Percentiles rank a stretch among this genome's conserved stretches.
These are phyloP conservation scores for Spiromastix sp. DNA, from an alignment of 2,329 filamentous ascomycete genomes.

Conservation along the genomic window DNA sequence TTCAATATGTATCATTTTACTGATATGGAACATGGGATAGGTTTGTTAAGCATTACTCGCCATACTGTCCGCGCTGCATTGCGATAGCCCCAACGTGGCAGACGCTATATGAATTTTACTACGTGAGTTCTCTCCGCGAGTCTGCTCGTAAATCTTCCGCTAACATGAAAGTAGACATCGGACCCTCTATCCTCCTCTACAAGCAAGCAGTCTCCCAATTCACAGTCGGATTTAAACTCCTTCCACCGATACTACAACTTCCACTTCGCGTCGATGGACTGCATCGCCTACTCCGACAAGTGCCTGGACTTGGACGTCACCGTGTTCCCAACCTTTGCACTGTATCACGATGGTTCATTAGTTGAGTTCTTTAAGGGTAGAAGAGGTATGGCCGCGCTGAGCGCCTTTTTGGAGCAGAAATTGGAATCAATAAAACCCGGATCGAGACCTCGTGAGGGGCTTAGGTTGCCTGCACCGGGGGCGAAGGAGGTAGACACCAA, in stretches of 20 bases:
- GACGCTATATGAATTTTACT: slow-evolving; percentile 90
- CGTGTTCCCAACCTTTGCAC: slow-evolving; percentile 64
- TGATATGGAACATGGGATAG: slow-evolving; percentile 20
- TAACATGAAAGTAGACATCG: slow-evolving; percentile 68
- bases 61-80: slow-evolving; percentile 58
- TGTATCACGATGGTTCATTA: slow-evolving; percentile 70
- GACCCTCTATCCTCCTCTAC: slow-evolving; percentile 51
- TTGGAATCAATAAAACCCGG: slow-evolving; percentile 73
- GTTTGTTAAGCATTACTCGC: slow-evolving; percentile 45
- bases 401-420: slow-evolving; percentile 61
- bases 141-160: too few species aligned
- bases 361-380: slow-evolving; percentile 54
- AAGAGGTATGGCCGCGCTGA: slow-evolving; percentile 57
- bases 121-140: slow-evolving; percentile 26
- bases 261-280: slow-evolving; percentile 78
- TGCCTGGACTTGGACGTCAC: slow-evolving; percentile 59
- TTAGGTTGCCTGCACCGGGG: slow-evolving; percentile 62
- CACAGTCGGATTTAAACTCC: slow-evolving; percentile 45
- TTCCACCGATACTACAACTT: slow-evolving; percentile 84
- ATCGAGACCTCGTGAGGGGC: slow-evolving; percentile 56
- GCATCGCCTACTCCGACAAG: slow-evolving; percentile 68
- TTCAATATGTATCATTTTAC: too few species aligned
- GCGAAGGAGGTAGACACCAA: slow-evolving; percentile 41
- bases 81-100: slow-evolving; percentile 76
- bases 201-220: slow-evolving; percentile 36